These are phyloP conservation scores for Penicillium macrosclerotiorum DNA, from an alignment of 495 filamentous ascomycete species.

Conservation along the genomic window DNA sequence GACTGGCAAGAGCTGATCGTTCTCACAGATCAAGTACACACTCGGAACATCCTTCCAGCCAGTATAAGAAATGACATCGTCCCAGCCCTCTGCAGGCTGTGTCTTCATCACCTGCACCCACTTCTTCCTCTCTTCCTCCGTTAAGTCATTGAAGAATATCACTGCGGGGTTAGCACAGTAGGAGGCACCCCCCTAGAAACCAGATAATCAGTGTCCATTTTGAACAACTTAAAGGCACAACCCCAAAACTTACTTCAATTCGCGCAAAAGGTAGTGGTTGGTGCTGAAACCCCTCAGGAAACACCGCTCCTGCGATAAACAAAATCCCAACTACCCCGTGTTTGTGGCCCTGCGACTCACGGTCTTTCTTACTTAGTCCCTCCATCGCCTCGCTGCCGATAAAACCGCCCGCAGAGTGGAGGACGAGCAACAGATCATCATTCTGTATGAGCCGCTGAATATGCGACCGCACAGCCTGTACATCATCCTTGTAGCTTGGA, in stretches of 20 bases:
- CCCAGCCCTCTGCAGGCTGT: constrained; percentile 12
- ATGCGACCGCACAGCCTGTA: constrained; percentile 15
- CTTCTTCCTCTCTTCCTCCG: background rate
- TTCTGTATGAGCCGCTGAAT: constrained; percentile 14
- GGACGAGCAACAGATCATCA: constrained; percentile 33
- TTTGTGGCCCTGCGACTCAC: background rate
- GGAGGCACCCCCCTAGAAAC: constrained; percentile 2
- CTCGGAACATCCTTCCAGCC: constrained; percentile 32
- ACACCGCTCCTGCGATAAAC: constrained; percentile 19
- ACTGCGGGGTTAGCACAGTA: constrained; percentile 2
- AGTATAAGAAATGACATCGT: constrained; percentile 15
- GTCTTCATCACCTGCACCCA: background rate
- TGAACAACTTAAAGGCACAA: too few species aligned
- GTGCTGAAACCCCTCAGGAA: constrained; percentile 16
- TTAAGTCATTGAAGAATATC: background rate
- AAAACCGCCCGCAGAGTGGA: constrained; percentile 41
- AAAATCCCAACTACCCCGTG: constrained; percentile 27
- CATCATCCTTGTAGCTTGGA: constrained; percentile 19
- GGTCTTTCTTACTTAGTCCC: constrained; percentile 16
- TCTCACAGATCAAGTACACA: constrained; percentile 30
- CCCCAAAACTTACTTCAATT: too few species aligned
- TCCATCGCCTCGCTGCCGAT: constrained; percentile 30
- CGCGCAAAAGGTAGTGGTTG: constrained; percentile 21
- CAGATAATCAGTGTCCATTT: too few species aligned
- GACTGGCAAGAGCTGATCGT: constrained; percentile 16